A percentile compares a stretch with the other conserved stretches of the same genome.
Evolutionary conservation across 169 alveolate genomes (phyloP).

Genomic region (Plasmodium malariae): DNA sequence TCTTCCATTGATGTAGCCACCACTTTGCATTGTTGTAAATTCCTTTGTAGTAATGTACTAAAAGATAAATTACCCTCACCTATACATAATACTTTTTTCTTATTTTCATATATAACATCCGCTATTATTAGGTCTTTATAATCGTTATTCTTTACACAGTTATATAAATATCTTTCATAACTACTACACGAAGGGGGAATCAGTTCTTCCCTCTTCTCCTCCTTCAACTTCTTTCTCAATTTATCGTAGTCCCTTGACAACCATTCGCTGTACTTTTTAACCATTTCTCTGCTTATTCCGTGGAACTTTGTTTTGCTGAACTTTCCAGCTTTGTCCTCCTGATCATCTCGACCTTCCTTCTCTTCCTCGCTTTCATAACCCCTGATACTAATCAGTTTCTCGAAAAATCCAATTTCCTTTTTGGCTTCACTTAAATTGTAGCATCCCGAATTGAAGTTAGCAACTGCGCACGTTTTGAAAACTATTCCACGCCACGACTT

Average conservation of each 20-base stretch:
- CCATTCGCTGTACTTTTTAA: slow-evolving; percentile 16
- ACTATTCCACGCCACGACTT: too few relatives aligned
- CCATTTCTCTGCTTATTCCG: background rate
- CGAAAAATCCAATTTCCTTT: slow-evolving; percentile 27
- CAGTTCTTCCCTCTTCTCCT: background rate
- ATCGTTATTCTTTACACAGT: slow-evolving; percentile 21
- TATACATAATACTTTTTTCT: slow-evolving; percentile 42
- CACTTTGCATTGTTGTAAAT: slow-evolving; percentile 9
- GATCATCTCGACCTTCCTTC: slow-evolving; percentile 3
- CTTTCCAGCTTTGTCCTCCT: too few relatives aligned
- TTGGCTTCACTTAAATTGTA: slow-evolving; percentile 1
- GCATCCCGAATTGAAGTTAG: background rate
- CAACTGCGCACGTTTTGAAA: too few relatives aligned
- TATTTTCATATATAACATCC: slow-evolving; percentile 52
- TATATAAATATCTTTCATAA: slow-evolving; percentile 27
- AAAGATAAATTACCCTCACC: slow-evolving; percentile 58
- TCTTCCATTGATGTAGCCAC: slow-evolving; percentile 45
- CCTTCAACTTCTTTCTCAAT: slow-evolving; percentile 2
- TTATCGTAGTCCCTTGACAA: slow-evolving; percentile 15
- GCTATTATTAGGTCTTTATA: slow-evolving; percentile 39
- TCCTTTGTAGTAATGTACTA: slow-evolving; percentile 33
- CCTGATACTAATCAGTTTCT: slow-evolving; percentile 25
- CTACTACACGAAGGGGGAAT: background rate
- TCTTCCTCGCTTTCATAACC: slow-evolving; percentile 13
- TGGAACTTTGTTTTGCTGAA: background rate